These are phyloP conservation scores for Entophlyctis luteolus DNA, from an alignment of 192 early-diverging fungal genomes.

Conservation along the genomic window DNA sequence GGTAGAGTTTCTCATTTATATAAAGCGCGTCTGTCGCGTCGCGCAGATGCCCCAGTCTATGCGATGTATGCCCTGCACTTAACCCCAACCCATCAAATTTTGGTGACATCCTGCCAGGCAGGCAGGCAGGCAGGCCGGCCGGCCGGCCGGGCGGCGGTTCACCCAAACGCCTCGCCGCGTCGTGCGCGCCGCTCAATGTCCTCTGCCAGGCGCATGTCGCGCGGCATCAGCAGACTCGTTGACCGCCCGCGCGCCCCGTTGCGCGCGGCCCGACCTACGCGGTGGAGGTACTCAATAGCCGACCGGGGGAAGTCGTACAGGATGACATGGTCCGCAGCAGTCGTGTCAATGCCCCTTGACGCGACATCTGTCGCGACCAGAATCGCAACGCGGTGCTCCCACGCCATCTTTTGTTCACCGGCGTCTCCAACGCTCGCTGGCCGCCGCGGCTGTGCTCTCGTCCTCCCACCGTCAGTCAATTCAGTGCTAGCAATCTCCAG, in stretches of 20 bases:
- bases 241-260: constrained; percentile 75
- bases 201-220: constrained; percentile 60
- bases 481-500: background rate
- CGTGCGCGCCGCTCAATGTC: constrained; percentile 10
- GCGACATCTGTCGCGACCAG: constrained; percentile 88
- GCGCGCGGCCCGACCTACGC: constrained; percentile 85
- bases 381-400: constrained; percentile 34
- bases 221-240: constrained; percentile 72
- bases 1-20: no score
- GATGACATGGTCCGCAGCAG: constrained; percentile 81
- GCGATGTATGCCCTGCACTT: no score
- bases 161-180: background rate
- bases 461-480: background rate
- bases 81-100: no score
- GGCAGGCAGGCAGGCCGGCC: no score
- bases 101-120: no score
- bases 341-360: constrained; percentile 85
- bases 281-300: constrained; percentile 87
- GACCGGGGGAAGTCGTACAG: constrained; percentile 88
- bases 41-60: no score
- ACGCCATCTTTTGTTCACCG: background rate
- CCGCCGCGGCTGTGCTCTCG: background rate
- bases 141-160: no score
- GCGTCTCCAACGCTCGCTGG: no score
- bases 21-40: no score